Conservation (phyloP, 352 stramenopile genomes). For the Globisporangium parvum region DNA sequence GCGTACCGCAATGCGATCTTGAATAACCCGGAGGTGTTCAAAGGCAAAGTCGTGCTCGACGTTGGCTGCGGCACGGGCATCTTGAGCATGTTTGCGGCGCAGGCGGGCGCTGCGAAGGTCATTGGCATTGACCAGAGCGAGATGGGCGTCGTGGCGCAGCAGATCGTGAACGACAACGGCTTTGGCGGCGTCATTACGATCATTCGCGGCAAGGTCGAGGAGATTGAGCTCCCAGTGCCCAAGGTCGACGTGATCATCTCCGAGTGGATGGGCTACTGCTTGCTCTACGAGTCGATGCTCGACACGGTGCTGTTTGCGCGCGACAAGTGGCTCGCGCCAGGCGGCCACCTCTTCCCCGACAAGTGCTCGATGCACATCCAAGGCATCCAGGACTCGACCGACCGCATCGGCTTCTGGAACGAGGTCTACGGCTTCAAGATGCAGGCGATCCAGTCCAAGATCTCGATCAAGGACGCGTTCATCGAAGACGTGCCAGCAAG, state of each 20-base stretch:
- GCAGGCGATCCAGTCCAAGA: slow-evolving; percentile 92
- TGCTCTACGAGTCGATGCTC: slow-evolving; percentile 98
- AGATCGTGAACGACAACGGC: slow-evolving; percentile 94
- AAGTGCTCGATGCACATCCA: slow-evolving; percentile 95
- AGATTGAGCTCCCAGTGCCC: slow-evolving; percentile 89
- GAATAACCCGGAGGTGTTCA: slow-evolving; percentile 96
- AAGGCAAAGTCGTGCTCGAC: slow-evolving; percentile 96
- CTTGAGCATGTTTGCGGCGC: slow-evolving; percentile 95
- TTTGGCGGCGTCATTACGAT: slow-evolving; percentile 90
- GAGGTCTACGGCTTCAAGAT: slow-evolving; percentile 99
- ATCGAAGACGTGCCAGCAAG: slow-evolving; percentile 92
- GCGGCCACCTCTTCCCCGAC: slow-evolving; percentile 96
- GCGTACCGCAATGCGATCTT: slow-evolving; percentile 98
- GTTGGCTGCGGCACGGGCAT: slow-evolving; percentile 97
- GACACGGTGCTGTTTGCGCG: slow-evolving; percentile 94
- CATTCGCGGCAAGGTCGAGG: slow-evolving; percentile 93
- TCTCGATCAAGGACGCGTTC: slow-evolving; percentile 94
- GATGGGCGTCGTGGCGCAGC: slow-evolving; percentile 91
- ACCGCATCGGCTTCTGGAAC: slow-evolving; percentile 91
- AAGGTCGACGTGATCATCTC: slow-evolving; percentile 97
- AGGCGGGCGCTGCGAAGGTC: slow-evolving; percentile 87
- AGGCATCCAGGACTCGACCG: slow-evolving; percentile 57
- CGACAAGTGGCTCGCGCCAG: slow-evolving; percentile 94
- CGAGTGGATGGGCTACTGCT: slow-evolving; percentile 98
- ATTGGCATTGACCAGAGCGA: slow-evolving; percentile 95